Evolutionary conservation across 306 rosid genomes (phyloP).

Genomic region (Lotus japonicus): DNA sequence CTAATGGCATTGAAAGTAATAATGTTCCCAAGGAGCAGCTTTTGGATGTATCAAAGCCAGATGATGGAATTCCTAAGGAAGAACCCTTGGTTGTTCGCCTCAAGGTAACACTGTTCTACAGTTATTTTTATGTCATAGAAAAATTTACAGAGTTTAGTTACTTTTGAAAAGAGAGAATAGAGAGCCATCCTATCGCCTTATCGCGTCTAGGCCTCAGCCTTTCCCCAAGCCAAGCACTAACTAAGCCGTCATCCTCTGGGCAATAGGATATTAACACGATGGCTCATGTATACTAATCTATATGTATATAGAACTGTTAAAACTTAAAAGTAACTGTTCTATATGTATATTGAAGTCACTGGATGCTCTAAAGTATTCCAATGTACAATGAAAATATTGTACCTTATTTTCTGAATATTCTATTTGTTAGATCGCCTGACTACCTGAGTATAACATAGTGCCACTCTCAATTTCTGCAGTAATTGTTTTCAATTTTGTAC

Average conservation of each 20-base stretch:
- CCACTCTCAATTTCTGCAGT: background rate
- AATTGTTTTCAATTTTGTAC: background rate
- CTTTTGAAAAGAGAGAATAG: background rate
- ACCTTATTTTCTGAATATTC: background rate
- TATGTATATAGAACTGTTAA: too few relatives aligned
- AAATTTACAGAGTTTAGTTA: too few relatives aligned
- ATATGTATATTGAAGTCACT: background rate
- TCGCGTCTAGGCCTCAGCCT: too few relatives aligned
- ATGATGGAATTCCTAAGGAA: slow-evolving; percentile 49
- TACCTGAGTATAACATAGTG: background rate
- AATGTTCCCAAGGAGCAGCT: slow-evolving; percentile 37
- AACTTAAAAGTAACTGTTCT: too few relatives aligned
- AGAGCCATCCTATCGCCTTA: too few relatives aligned
- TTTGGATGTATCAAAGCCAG: slow-evolving; percentile 46
- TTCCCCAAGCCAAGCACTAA: too few relatives aligned
- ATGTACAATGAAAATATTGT: background rate
- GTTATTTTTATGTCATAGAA: too few relatives aligned
- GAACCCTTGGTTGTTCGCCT: slow-evolving; percentile 92
- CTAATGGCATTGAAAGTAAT: slow-evolving; percentile 29
- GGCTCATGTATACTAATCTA: too few relatives aligned
- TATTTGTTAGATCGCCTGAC: background rate
- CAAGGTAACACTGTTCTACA: slow-evolving; percentile 43
- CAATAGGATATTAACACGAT: too few relatives aligned
- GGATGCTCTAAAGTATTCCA: background rate
- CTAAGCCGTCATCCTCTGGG: too few relatives aligned